phyloP scores from a whole-genome alignment of 768 basidiomycete genomes.

The Tricholoma flavovirens region DNA sequence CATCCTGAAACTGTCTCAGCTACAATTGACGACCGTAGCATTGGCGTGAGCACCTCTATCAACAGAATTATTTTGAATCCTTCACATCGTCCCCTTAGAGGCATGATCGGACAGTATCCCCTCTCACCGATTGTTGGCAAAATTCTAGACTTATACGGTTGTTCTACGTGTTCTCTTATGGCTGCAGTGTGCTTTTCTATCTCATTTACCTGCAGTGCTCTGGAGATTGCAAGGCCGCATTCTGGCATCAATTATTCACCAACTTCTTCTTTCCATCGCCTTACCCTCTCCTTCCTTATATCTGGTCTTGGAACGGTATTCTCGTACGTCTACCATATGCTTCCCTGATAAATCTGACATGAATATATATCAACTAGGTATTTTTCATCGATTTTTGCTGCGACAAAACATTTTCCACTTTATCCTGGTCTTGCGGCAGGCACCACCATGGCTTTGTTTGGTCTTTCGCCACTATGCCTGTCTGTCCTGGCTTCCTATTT shows the following conservation, averaged over 20 bases:
- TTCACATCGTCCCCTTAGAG: slow-evolving; percentile 36
- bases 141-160: slow-evolving; percentile 60
- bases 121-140: slow-evolving; percentile 66
- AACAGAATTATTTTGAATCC: neutral
- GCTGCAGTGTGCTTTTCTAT: slow-evolving; percentile 52
- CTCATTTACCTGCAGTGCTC: slow-evolving; percentile 61
- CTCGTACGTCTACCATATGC: slow-evolving; percentile 46
- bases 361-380: slow-evolving; percentile 30
- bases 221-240: slow-evolving; percentile 45
- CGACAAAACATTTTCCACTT: slow-evolving; percentile 62
- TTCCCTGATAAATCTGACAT: neutral
- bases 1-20: slow-evolving; percentile 61
- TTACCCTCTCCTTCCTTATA: slow-evolving; percentile 55
- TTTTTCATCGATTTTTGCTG: slow-evolving; percentile 72
- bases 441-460: slow-evolving; percentile 64
- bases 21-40: slow-evolving; percentile 73
- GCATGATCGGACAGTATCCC: slow-evolving; percentile 79
- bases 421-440: slow-evolving; percentile 66
- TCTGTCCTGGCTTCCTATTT: slow-evolving; percentile 56
- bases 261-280: slow-evolving; percentile 40
- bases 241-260: slow-evolving; percentile 32
- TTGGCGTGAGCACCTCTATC: slow-evolving; percentile 56
- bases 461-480: slow-evolving; percentile 75
- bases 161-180: slow-evolving; percentile 59
- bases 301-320: slow-evolving; percentile 65